Conservation (phyloP, 208 protist genomes). For the Entamoeba dispar region DNA sequence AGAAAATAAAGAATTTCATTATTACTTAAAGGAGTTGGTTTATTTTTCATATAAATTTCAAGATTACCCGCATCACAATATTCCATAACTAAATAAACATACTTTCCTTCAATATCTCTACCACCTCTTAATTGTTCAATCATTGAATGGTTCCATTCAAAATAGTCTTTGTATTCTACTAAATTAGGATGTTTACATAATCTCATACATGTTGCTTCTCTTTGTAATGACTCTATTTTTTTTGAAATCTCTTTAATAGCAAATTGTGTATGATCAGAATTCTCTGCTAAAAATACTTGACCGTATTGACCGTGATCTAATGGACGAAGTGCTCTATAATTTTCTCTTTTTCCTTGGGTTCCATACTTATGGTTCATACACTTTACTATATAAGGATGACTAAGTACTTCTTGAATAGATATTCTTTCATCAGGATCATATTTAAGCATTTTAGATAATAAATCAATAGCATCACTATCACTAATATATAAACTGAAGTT, state of each 20-base stretch:
- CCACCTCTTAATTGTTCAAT: not conserved
- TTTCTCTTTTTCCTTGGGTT: not conserved
- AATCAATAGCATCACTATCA: conserved; percentile 25
- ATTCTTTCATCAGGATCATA: conserved; percentile 34
- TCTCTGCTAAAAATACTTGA: not conserved
- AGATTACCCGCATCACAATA: not conserved
- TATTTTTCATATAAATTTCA: not conserved
- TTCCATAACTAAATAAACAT: not conserved
- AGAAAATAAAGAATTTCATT: not conserved
- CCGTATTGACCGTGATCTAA: not conserved
- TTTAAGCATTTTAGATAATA: conserved; percentile 26
- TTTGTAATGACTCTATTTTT: not conserved
- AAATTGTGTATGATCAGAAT: not conserved
- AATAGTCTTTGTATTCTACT: not conserved
- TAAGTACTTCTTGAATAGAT: conserved; percentile 39
- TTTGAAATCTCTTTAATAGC: not conserved
- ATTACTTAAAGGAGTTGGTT: not conserved
- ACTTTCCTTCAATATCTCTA: not conserved
- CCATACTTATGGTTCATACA: not conserved
- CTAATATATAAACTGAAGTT: not conserved
- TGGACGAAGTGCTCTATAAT: not conserved
- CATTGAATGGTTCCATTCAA: not conserved
- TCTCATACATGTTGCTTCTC: not conserved
- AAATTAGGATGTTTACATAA: not conserved
- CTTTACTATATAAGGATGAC: conserved; percentile 40